Percentiles rank a stretch among this genome's conserved stretches.
Conservation (phyloP, 371 early-diverging fungal species). For the Rhizopus sp. region DNA sequence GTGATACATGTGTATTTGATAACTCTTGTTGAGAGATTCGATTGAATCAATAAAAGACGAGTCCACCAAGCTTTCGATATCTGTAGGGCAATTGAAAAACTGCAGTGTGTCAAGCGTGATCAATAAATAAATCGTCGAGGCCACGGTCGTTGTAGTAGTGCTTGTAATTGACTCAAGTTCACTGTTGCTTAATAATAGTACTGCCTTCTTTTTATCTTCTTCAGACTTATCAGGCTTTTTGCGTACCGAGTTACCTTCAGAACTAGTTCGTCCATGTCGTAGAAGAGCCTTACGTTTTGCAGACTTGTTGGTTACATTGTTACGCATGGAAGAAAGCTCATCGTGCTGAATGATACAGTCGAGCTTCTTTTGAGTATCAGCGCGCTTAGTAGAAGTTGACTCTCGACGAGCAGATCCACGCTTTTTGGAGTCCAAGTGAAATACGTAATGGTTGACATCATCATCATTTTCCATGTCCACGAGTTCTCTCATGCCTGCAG, state of each 20-base stretch:
- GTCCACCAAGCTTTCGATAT: slow-evolving; percentile 4
- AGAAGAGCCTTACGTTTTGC: not conserved
- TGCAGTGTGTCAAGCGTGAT: slow-evolving; percentile 20
- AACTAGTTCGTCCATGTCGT: not conserved
- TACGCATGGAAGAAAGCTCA: slow-evolving; percentile 13
- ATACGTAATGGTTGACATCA: not conserved
- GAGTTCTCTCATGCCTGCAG: slow-evolving; percentile 14
- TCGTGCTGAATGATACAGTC: slow-evolving; percentile 21
- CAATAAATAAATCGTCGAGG: slow-evolving; percentile 11
- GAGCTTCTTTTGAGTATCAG: not conserved
- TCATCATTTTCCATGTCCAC: not conserved
- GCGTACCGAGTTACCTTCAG: not conserved
- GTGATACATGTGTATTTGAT: slow-evolving; percentile 21
- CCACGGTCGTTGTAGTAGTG: not conserved
- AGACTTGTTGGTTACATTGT: not conserved
- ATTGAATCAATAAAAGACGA: slow-evolving; percentile 16
- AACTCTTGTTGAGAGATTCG: slow-evolving; percentile 8
- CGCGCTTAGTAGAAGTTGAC: slow-evolving; percentile 3
- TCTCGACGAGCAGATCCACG: slow-evolving; percentile 7
- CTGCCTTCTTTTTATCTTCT: not conserved
- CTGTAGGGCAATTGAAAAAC: slow-evolving; percentile 20
- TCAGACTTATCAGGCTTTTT: slow-evolving; percentile 6
- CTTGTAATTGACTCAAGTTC: not conserved
- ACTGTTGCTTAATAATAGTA: not conserved
- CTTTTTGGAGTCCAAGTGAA: not conserved